Base-by-base conservation (phyloP, 192 early-diverging fungal species). In the Dissophora globulifera region DNA sequence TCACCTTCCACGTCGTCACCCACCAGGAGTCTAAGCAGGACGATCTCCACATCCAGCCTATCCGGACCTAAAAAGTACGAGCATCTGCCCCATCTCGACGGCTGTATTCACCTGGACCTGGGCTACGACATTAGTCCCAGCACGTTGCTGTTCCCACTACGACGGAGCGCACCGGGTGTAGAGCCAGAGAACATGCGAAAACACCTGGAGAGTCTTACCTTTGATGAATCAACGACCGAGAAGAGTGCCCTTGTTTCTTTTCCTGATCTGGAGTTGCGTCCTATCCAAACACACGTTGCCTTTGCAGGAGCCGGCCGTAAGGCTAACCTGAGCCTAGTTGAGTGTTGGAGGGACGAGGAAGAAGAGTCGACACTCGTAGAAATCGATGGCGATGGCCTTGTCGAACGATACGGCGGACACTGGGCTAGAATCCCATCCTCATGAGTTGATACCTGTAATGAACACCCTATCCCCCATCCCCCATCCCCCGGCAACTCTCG, bases 331-430 rank as follows among this genome's bases (percentile, higher is more conserved):
- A 58, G 45, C 45, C 16, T 64, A 16, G 41, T 74, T 16, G 69
- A 74, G 43, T 74, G 69, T 48, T 74, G 62, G 69, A 54, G 62
- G 48, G 62, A 74, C 15, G 69, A 62, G 9, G 60, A 71, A 30
- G 69, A 62, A 4, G 59, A 62, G 25, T 71, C 52, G 32, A 62
- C 38, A 20, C 19, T 67, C 31, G 48, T 50, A 17, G 54, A 67
- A 42, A 55, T 67, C 15, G 65, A 67, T 26, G 48, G 54, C 4
- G 69, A 74, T 46, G 69, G 62, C 45, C 48, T 74, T 41, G 69
- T 64, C 13, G 56, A 64, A 7, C 54, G 69, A 40, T 63, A 64
- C 50, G 69, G 57, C 12, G 33, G 26, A 27, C 43, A 50, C 27
- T 74, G 55, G 54, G 50, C 61, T 4, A 54, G 69, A 9, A 74